Conservation (phyloP, 805 yeast species). For the Cyberlindnera misumaiensis region DNA sequence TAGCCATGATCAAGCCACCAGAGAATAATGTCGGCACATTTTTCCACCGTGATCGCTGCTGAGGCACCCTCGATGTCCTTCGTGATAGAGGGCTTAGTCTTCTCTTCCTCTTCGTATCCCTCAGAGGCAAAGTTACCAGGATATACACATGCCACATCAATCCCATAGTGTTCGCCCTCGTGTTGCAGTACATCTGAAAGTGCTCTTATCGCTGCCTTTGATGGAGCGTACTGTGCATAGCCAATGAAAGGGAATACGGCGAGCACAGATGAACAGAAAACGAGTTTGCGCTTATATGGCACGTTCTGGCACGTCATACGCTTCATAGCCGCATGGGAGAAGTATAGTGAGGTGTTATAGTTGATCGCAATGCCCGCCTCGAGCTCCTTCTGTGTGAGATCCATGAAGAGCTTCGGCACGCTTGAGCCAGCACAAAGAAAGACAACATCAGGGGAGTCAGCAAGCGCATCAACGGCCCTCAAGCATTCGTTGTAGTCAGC, state of each 20-base stretch:
- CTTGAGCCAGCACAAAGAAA: conserved; percentile 88
- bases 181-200: conserved; percentile 75
- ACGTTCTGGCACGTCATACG: conserved; percentile 19
- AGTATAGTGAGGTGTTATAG: conserved; percentile 65
- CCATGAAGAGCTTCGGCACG: conserved; percentile 69
- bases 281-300: conserved; percentile 39
- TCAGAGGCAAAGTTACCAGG: conserved; percentile 91
- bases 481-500: conserved; percentile 46
- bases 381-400: conserved; percentile 52
- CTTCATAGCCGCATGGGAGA: conserved; percentile 59
- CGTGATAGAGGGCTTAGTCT: conserved; percentile 82
- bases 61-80: conserved; percentile 81
- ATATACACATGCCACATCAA: conserved; percentile 64
- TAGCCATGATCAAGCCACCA: conserved; percentile 54
- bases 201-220: conserved; percentile 75
- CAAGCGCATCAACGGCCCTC: conserved; percentile 33
- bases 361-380: conserved; percentile 58
- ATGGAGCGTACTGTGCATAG: conserved; percentile 84
- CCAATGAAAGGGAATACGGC: conserved; percentile 89
- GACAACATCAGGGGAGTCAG: conserved; percentile 57
- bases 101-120: conserved; percentile 76
- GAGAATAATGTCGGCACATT: conserved; percentile 58
- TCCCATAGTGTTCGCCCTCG: conserved; percentile 63
- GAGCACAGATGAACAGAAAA: conserved; percentile 66
- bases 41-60: conserved; percentile 54